These are phyloP conservation scores for Fusarium humuli DNA, from an alignment of 2,329 filamentous ascomycete species.

Conservation along the genomic window DNA sequence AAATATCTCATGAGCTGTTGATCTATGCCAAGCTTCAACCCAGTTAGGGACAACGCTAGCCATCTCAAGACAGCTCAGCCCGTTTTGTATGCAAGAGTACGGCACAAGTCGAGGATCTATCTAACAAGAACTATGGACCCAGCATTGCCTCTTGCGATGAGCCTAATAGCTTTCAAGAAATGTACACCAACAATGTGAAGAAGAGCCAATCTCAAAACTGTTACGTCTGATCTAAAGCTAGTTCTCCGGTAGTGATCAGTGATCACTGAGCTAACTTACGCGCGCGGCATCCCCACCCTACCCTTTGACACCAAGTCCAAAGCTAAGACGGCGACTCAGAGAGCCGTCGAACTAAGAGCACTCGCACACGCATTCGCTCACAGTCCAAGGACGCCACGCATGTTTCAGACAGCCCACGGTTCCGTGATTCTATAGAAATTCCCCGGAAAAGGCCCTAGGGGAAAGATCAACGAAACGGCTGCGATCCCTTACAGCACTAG, in stretches of 20 bases:
- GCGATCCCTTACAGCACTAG: constrained; percentile 13
- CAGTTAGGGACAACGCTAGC: constrained; percentile 15
- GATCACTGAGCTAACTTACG: constrained; percentile 23
- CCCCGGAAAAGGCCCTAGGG: constrained; percentile 18
- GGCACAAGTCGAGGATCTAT: constrained; percentile 7
- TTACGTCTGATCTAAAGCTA: constrained; percentile 3
- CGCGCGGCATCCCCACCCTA: constrained; percentile 38
- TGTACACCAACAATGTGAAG: neutral
- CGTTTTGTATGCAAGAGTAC: constrained; percentile 10
- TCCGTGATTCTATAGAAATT: constrained; percentile 16
- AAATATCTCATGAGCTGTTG: constrained; percentile 1
- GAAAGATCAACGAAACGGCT: constrained; percentile 31
- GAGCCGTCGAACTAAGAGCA: constrained; percentile 14
- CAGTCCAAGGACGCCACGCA: constrained; percentile 21
- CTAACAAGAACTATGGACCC: neutral
- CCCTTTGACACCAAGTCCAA: constrained; percentile 10
- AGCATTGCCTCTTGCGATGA: neutral
- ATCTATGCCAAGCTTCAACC: constrained; percentile 3
- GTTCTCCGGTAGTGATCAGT: neutral
- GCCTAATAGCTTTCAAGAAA: neutral
- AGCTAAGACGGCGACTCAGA: constrained; percentile 8
- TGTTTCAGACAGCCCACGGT: constrained; percentile 35
- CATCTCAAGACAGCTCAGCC: constrained; percentile 14
- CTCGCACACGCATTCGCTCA: constrained; percentile 10
- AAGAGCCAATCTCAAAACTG: neutral